Conservation (phyloP, 1,284 basidiomycete genomes). For the Apiotrichum gracile region DNA sequence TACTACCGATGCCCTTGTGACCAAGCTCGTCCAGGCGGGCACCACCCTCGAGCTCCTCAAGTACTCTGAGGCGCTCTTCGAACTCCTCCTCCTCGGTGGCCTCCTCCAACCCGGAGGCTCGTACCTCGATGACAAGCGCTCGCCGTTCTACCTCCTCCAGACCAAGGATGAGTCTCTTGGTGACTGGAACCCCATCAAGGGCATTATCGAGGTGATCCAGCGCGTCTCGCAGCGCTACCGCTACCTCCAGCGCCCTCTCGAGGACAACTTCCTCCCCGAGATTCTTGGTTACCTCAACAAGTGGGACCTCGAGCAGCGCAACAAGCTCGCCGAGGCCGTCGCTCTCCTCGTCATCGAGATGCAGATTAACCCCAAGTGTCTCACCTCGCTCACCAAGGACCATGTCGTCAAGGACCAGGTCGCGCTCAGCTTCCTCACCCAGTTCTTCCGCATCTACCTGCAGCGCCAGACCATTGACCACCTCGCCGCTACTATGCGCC, state of each 20-base stretch:
- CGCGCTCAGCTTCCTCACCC: conserved; percentile 67
- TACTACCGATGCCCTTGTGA: conserved; percentile 52
- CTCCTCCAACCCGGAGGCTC: conserved; percentile 91
- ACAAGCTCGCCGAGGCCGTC: conserved; percentile 73
- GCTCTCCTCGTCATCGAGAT: conserved; percentile 78
- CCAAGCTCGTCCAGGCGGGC: conserved; percentile 81
- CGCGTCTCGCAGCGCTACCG: conserved; percentile 98
- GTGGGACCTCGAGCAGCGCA: conserved; percentile 67
- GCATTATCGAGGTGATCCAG: conserved; percentile 86
- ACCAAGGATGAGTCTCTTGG: conserved; percentile 19
- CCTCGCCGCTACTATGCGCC: conserved; percentile 67
- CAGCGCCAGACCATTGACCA: conserved; percentile 78
- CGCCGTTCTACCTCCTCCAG: conserved; percentile 47
- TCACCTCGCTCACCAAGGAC: conserved; percentile 81
- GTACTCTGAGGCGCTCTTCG: conserved; percentile 93
- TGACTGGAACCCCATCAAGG: conserved; percentile 58
- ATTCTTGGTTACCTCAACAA: conserved; percentile 82
- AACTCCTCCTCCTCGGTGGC: conserved; percentile 87
- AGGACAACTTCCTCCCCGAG: conserved; percentile 72
- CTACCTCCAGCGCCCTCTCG: conserved; percentile 93
- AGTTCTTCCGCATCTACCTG: conserved; percentile 63
- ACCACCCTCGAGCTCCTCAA: conserved; percentile 87
- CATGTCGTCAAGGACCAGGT: conserved; percentile 90
- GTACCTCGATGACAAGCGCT: conserved; percentile 71
- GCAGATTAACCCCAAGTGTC: conserved; percentile 67